phyloP scores from a whole-genome alignment of 1,284 basidiomycete genomes.

The Takashimella koratensis region DNA sequence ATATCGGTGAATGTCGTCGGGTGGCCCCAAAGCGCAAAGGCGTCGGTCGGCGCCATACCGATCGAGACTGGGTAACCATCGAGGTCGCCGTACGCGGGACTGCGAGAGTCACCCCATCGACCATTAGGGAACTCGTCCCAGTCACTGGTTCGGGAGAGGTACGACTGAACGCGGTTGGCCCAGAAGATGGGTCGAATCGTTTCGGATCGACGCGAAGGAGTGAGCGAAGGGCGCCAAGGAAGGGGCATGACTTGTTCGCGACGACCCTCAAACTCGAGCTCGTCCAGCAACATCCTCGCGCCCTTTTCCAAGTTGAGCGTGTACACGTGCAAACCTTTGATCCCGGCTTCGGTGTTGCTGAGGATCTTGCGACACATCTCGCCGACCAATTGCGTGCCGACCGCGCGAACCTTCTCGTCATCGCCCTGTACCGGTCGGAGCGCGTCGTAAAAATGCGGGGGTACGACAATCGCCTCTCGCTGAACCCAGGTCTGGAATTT shows the following conservation, averaged over 20 bases:
- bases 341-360: slow-evolving; percentile 65
- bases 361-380: slow-evolving; percentile 83
- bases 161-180: slow-evolving; percentile 89
- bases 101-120: slow-evolving; percentile 93
- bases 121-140: slow-evolving; percentile 99
- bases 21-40: slow-evolving; percentile 79
- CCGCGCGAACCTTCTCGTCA: slow-evolving; percentile 82
- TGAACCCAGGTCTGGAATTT: slow-evolving; percentile 90
- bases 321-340: slow-evolving; percentile 89
- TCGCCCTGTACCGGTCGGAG: slow-evolving; percentile 88
- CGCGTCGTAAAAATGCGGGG: slow-evolving; percentile 70
- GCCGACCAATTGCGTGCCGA: slow-evolving; percentile 81
- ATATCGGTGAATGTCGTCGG: slow-evolving; percentile 63
- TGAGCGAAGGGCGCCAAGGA: slow-evolving; percentile 91
- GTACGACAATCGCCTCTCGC: slow-evolving; percentile 80
- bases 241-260: slow-evolving; percentile 83
- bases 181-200: slow-evolving; percentile 82
- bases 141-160: slow-evolving; percentile 81
- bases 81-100: slow-evolving; percentile 94
- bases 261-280: slow-evolving; percentile 76
- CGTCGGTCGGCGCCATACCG: slow-evolving; percentile 66
- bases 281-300: slow-evolving; percentile 85
- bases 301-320: slow-evolving; percentile 98
- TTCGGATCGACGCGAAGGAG: slow-evolving; percentile 79
- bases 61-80: slow-evolving; percentile 89